Conservation (phyloP, 2,329 filamentous ascomycete species). For the Seiridium unicorne region DNA sequence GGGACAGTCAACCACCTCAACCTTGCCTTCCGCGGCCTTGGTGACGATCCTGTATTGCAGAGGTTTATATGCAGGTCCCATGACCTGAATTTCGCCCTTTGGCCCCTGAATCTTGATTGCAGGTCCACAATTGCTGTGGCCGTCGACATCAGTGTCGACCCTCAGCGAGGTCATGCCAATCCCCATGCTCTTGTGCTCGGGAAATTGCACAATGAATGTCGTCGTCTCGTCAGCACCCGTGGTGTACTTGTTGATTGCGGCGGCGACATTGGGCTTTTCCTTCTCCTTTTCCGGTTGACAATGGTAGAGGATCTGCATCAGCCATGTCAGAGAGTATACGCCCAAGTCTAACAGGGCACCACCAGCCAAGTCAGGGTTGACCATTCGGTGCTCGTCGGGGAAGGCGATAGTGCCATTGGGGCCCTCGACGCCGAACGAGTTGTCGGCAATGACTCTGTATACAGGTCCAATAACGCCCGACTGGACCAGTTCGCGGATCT, state of each 20-base stretch:
- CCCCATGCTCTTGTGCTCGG: constrained; percentile 65
- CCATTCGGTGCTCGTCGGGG: constrained; percentile 68
- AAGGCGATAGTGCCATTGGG: constrained; percentile 57
- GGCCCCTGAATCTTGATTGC: constrained; percentile 79
- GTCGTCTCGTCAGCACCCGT: constrained; percentile 78
- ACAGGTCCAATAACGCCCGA: constrained; percentile 58
- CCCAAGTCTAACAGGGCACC: constrained; percentile 82
- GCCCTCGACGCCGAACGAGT: constrained; percentile 59
- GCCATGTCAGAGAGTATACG: constrained; percentile 87
- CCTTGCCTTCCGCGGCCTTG: constrained; percentile 42
- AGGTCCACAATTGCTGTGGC: constrained; percentile 57
- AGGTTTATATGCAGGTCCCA: constrained; percentile 69
- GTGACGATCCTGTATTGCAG: constrained; percentile 63
- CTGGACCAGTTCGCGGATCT: constrained; percentile 64
- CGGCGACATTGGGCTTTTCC: constrained; percentile 65
- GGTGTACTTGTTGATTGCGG: constrained; percentile 69
- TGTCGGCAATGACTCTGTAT: constrained; percentile 56
- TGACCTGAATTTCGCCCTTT: constrained; percentile 79
- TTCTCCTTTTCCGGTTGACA: constrained; percentile 67
- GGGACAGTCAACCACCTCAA: constrained; percentile 52
- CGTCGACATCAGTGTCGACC: constrained; percentile 60
- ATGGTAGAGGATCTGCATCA: constrained; percentile 87
- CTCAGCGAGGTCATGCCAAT: constrained; percentile 68
- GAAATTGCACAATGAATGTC: constrained; percentile 76
- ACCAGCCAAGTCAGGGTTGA: constrained; percentile 80